phyloP scores from a whole-genome alignment of 2,329 filamentous ascomycete genomes.

The Blastomyces emzantsi region DNA sequence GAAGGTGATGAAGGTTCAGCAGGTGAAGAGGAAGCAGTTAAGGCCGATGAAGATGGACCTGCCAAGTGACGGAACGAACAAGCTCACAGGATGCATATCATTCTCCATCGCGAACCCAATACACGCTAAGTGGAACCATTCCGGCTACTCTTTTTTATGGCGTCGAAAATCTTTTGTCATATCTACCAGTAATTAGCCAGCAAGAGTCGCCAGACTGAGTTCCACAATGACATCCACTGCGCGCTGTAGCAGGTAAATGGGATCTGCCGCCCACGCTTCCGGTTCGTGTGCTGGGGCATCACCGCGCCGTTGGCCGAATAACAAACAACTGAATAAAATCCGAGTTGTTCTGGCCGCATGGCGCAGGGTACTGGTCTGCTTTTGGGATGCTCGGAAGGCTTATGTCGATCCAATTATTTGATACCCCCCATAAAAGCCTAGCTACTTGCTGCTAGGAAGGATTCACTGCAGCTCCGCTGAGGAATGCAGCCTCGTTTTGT shows the following conservation, averaged over 20 bases:
- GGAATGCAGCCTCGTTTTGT: neutral
- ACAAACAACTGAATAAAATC: neutral
- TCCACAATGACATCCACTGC: neutral
- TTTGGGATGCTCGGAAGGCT: too few relatives aligned
- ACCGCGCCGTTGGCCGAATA: neutral
- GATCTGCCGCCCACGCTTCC: neutral
- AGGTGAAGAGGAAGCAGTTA: neutral
- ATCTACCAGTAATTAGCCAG: neutral
- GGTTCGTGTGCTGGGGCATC: neutral
- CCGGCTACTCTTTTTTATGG: neutral
- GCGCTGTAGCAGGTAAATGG: neutral
- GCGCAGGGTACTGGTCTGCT: too few relatives aligned
- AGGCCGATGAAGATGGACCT: neutral
- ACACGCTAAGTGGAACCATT: neutral
- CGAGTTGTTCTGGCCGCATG: too few relatives aligned
- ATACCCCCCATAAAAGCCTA: neutral
- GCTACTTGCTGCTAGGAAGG: neutral
- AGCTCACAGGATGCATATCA: neutral
- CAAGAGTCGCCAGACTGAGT: neutral
- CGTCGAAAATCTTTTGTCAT: neutral
- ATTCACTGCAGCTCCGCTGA: neutral
- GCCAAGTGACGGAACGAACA: constrained; percentile 2
- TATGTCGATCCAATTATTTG: neutral
- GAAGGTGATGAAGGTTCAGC: constrained; percentile 32
- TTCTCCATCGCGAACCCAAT: neutral